phyloP scores from a whole-genome alignment of 2,329 filamentous ascomycete species.

The Beauveria caledonica region DNA sequence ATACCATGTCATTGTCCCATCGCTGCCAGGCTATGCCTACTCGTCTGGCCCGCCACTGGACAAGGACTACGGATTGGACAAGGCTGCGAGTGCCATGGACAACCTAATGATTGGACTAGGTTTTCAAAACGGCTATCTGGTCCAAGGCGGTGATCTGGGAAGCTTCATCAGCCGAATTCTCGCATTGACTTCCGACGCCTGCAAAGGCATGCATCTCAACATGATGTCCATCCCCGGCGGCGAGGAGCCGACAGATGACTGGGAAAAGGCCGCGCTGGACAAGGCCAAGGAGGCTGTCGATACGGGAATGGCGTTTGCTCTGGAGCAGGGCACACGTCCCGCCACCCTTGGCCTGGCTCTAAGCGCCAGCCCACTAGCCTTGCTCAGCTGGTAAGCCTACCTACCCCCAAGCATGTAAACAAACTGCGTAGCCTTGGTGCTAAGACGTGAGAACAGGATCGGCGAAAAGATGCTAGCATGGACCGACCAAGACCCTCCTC shows the following conservation, averaged over 20 bases:
- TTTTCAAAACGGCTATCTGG: conserved; percentile 42
- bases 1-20: conserved; percentile 49
- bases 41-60: conserved; percentile 39
- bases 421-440: neutral
- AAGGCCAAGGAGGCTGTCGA: conserved; percentile 29
- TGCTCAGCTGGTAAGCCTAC: conserved; percentile 42
- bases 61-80: conserved; percentile 26
- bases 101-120: conserved; percentile 45
- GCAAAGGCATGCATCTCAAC: conserved; percentile 33
- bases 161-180: conserved; percentile 34
- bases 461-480: conserved; percentile 49
- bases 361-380: conserved; percentile 42
- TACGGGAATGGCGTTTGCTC: conserved; percentile 39
- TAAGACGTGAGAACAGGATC: conserved; percentile 30
- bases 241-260: neutral
- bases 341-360: conserved; percentile 49
- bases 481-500: conserved; percentile 33
- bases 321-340: conserved; percentile 45
- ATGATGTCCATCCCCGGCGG: conserved; percentile 14
- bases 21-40: conserved; percentile 45
- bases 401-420: too few species aligned
- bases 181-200: conserved; percentile 32
- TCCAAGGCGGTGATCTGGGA: conserved; percentile 51
- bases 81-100: conserved; percentile 35
- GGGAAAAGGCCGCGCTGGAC: conserved; percentile 19